Evolutionary conservation across 495 filamentous ascomycete genomes (phyloP).

Genomic region (Xanthoparmelia taractica): DNA sequence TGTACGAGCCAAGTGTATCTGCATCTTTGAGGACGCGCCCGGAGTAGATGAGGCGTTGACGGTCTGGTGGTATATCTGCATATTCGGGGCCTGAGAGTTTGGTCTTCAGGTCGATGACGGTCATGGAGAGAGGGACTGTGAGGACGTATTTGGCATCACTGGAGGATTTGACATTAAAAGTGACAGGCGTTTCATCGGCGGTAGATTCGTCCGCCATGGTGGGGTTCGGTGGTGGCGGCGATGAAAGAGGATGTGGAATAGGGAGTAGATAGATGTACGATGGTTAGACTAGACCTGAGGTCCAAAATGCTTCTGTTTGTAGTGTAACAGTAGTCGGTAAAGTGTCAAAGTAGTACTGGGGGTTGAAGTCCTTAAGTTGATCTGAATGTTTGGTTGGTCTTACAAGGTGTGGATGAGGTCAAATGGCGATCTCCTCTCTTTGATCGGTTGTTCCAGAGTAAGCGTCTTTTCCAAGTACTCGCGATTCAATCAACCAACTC

Average conservation of each 20-base stretch:
- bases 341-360: not conserved
- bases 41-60: constrained; percentile 94
- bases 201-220: constrained; percentile 38
- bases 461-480: too few relatives aligned
- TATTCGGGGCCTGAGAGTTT: constrained; percentile 74
- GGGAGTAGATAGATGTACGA: not conserved
- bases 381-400: not conserved
- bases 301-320: not conserved
- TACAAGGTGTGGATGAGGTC: constrained; percentile 1
- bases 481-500: not conserved
- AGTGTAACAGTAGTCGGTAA: not conserved
- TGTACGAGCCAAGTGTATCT: constrained; percentile 76
- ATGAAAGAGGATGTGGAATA: not conserved
- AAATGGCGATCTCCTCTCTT: not conserved
- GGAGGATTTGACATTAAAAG: constrained; percentile 90
- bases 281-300: not conserved
- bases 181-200: constrained; percentile 54
- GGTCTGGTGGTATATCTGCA: constrained; percentile 74
- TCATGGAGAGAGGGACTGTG: constrained; percentile 67
- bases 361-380: not conserved
- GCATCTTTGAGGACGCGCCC: constrained; percentile 92
- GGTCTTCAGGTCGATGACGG: constrained; percentile 77
- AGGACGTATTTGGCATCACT: constrained; percentile 76
- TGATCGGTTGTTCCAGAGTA: not conserved
- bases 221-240: not conserved